These are phyloP conservation scores for Xylaria bambusicola DNA, from an alignment of 495 filamentous ascomycete species.

Conservation along the genomic window DNA sequence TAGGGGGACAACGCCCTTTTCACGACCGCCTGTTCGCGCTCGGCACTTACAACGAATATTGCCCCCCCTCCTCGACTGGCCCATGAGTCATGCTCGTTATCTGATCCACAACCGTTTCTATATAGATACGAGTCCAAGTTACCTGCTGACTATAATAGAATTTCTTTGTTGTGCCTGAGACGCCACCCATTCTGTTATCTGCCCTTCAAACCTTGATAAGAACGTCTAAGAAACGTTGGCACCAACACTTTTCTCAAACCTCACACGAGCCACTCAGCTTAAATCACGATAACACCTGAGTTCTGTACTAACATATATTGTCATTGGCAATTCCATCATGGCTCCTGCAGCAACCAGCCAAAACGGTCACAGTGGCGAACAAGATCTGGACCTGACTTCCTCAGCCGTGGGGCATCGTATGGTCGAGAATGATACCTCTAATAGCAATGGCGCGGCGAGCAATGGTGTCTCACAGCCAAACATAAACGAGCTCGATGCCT, in stretches of 20 bases:
- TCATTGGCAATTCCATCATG: conserved; percentile 28
- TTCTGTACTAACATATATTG: conserved; percentile 13
- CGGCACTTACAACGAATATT: background rate
- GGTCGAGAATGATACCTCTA: conserved; percentile 31
- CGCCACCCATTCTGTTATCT: too few relatives aligned
- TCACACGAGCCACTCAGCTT: background rate
- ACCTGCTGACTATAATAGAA: too few relatives aligned
- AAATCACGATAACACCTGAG: background rate
- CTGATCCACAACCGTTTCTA: conserved; percentile 8
- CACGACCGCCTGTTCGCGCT: background rate
- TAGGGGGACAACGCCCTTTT: conserved; percentile 9
- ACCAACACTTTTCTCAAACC: too few relatives aligned
- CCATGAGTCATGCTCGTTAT: conserved; percentile 17
- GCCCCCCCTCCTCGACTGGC: conserved; percentile 10
- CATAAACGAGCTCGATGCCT: conserved; percentile 63
- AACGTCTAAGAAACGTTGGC: too few relatives aligned
- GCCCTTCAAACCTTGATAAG: too few relatives aligned
- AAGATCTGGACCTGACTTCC: conserved; percentile 44
- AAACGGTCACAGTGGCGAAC: conserved; percentile 29
- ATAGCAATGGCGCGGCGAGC: conserved; percentile 21
- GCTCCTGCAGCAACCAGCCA: conserved; percentile 30
- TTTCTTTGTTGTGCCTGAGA: too few relatives aligned
- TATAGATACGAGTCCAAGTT: too few relatives aligned
- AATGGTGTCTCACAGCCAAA: conserved; percentile 32
- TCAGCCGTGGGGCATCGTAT: conserved; percentile 45